phyloP scores from a whole-genome alignment of 2,329 filamentous ascomycete genomes.

The Ophiobolus disseminans region DNA sequence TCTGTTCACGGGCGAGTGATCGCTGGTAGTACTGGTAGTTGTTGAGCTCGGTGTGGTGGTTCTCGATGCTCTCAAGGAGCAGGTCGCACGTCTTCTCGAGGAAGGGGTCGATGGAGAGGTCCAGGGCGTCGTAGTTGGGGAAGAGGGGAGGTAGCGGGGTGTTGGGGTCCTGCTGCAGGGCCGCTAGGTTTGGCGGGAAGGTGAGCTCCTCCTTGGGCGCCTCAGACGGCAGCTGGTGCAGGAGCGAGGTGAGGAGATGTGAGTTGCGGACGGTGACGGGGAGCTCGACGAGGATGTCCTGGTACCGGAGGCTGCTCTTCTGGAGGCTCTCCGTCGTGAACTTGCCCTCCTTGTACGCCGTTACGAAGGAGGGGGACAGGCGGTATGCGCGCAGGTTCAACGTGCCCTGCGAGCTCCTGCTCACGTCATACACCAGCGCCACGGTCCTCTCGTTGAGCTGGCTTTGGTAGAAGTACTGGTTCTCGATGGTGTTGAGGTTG shows the following conservation, averaged over 20 bases:
- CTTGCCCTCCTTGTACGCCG: constrained; percentile 93
- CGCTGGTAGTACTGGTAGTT: constrained; percentile 99
- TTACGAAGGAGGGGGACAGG: constrained; percentile 85
- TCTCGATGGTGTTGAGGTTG: constrained; percentile 94
- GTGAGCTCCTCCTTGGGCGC: constrained; percentile 71
- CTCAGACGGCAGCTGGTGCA: constrained; percentile 84
- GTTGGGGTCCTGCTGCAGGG: constrained; percentile 71
- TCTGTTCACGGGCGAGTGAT: constrained; percentile 89
- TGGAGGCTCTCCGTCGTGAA: constrained; percentile 96
- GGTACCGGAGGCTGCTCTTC: constrained; percentile 91
- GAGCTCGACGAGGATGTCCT: constrained; percentile 90
- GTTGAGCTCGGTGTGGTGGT: constrained; percentile 98
- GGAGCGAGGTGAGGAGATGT: constrained; percentile 91
- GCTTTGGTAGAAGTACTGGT: constrained; percentile 96
- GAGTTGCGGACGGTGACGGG: constrained; percentile 94
- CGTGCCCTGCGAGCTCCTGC: constrained; percentile 90
- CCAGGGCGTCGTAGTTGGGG: constrained; percentile 87
- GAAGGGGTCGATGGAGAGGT: constrained; percentile 95
- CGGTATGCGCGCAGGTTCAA: constrained; percentile 91
- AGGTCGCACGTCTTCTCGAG: constrained; percentile 98
- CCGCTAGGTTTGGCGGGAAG: constrained; percentile 79
- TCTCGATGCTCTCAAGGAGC: constrained; percentile 94
- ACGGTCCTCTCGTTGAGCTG: constrained; percentile 85
- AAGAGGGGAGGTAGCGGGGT: constrained; percentile 71
- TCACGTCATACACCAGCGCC: constrained; percentile 92